Percentiles rank a stretch among this genome's conserved stretches.
phyloP scores from a whole-genome alignment of 306 rosid species.

The Begonia loranthoides region DNA sequence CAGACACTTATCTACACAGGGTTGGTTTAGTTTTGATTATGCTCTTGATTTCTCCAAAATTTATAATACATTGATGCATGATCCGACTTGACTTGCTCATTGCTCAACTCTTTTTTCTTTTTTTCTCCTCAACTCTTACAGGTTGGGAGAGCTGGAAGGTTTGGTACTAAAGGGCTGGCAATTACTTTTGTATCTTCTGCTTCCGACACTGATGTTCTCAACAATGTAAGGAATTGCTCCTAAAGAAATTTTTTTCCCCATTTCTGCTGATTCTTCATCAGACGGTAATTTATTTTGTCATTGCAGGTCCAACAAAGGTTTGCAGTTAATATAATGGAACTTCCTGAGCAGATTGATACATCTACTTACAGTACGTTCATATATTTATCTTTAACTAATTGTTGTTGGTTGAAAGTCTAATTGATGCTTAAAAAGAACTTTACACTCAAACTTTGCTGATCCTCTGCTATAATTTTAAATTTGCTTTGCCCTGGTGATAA shows the following conservation, averaged over 20 bases:
- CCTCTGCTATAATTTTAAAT: no score
- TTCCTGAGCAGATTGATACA: conserved; percentile 96
- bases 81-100: background rate
- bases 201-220: conserved; percentile 81
- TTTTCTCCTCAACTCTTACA: conserved; percentile 4
- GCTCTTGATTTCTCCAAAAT: background rate
- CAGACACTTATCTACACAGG: conserved; percentile 95
- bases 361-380: conserved; percentile 74
- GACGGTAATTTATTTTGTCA: background rate
- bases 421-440: no score
- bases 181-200: conserved; percentile 95
- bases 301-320: conserved; percentile 93
- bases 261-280: conserved; percentile 1
- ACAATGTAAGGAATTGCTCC: conserved; percentile 41
- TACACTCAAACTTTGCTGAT: no score
- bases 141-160: conserved; percentile 99
- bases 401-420: no score
- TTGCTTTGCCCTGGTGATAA: no score
- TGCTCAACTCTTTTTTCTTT: background rate
- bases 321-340: conserved; percentile 93
- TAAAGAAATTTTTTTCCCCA: background rate
- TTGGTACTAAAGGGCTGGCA: conserved; percentile 97
- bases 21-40: conserved; percentile 21
- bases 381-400: no score
- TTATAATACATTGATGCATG: background rate